Percentiles rank a stretch among this genome's conserved stretches.
phyloP scores from a whole-genome alignment of 495 filamentous ascomycete species.

The Aspergillus sparsus region DNA sequence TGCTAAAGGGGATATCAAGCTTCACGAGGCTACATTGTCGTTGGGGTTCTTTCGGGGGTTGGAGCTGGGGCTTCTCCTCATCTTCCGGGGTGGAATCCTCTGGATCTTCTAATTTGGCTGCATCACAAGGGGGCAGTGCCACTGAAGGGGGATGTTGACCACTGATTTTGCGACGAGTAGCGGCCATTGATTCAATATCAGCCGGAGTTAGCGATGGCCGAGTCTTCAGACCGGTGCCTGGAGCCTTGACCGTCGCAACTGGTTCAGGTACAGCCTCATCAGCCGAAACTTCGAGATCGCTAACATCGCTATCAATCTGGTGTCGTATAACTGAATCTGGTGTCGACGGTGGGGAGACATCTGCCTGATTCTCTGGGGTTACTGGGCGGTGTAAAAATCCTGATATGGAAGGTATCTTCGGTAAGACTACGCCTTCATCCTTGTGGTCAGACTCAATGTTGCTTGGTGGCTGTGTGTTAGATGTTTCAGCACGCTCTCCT shows the following conservation, averaged over 20 bases:
- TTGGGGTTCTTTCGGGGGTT: slow-evolving; percentile 30
- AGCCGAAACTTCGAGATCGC: slow-evolving; percentile 31
- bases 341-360: slow-evolving; percentile 67
- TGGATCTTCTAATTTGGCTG: slow-evolving; percentile 31
- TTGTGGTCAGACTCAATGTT: slow-evolving; percentile 17
- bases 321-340: slow-evolving; percentile 94
- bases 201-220: slow-evolving; percentile 83
- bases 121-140: slow-evolving; percentile 42
- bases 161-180: slow-evolving; percentile 81
- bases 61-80: slow-evolving; percentile 27
- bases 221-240: slow-evolving; percentile 85
- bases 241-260: slow-evolving; percentile 85
- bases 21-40: slow-evolving; percentile 56
- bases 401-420: slow-evolving; percentile 52
- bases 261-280: slow-evolving; percentile 71
- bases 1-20: slow-evolving; percentile 68
- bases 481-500: background rate
- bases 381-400: slow-evolving; percentile 57
- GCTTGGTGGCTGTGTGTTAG: background rate
- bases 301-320: slow-evolving; percentile 48
- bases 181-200: slow-evolving; percentile 84
- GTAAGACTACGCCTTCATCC: slow-evolving; percentile 17
- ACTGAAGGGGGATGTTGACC: slow-evolving; percentile 65
- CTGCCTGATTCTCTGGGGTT: slow-evolving; percentile 62
- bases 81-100: slow-evolving; percentile 34